Base-by-base conservation (phyloP, 164 flowering plant species). In the Dillenia turbinata region DNA sequence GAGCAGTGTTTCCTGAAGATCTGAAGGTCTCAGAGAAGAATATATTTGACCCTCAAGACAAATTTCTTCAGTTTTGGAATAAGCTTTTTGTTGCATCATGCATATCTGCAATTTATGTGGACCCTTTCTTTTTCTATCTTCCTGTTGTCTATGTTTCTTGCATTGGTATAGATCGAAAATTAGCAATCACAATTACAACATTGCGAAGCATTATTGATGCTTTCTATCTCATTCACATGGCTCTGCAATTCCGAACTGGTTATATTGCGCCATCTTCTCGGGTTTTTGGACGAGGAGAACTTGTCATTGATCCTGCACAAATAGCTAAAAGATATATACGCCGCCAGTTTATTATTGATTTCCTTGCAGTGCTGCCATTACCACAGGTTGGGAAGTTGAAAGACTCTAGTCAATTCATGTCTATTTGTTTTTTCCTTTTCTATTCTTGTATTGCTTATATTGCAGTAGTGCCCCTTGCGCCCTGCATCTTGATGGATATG, bases 211-310 rank as follows among this genome's bases (percentile, higher is more conserved):
- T 85, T 46, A 57, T 85, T 55, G 98, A 92, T 81, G 87, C 69
- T 59, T 90, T 92, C 76, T 92, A 90, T 74, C 82, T 90, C 49
- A 73, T 89, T 66, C 97, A 72, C 82, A 92, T 95, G 89, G 81
- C 75, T 72, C 86, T 95, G 49, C 97, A 90, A 63, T 95, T 92
- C 64, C 89, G 96, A 19, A 95, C 97, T 22, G 99, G 97, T 60
- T 95, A 80, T 67, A 90, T 95, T 78, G 99, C 99, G 43, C 99
- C 97, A 52, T 86, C 97, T 53, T 95, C 99, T 70, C 86, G 97
- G 63, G 99, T 92, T 49, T 95, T 95, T 77, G 99, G 99, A 52
- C 81, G 97, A 53, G 99, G 99, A 67, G 99, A 88, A 80, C 99
- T 95, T 71, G 97, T 92, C 47, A 85, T 89, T 61, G 92, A 92